These are phyloP conservation scores for Vinca minor DNA, from an alignment of 257 asterid genomes.

Conservation along the genomic window DNA sequence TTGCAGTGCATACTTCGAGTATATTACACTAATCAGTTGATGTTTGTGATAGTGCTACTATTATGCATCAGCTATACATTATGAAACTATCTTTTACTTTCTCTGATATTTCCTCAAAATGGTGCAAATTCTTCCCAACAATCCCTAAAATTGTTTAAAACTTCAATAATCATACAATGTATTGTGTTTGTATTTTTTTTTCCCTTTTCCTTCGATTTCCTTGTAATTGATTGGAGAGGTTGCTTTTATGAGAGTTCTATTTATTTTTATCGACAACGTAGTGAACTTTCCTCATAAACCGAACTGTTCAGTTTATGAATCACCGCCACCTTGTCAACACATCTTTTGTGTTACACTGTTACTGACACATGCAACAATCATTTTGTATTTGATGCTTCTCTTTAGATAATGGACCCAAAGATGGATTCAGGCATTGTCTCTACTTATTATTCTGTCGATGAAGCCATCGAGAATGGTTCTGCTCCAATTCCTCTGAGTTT, in stretches of 20 bases:
- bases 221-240: background rate
- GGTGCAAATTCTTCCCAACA: background rate
- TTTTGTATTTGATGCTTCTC: slow-evolving; percentile 14
- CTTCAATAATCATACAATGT: background rate
- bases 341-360: too few species aligned
- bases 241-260: background rate
- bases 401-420: slow-evolving; percentile 98
- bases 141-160: background rate
- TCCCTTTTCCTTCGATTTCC: background rate
- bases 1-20: too few species aligned
- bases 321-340: background rate
- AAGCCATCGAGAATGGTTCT: slow-evolving; percentile 93
- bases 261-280: background rate
- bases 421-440: slow-evolving; percentile 99
- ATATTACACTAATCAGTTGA: too few species aligned
- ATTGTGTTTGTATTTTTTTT: too few species aligned
- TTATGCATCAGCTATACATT: background rate
- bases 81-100: background rate
- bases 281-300: background rate
- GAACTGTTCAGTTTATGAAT: background rate
- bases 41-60: background rate
- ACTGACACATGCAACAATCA: slow-evolving; percentile 12
- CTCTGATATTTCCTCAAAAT: background rate
- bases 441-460: slow-evolving; percentile 84
- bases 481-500: slow-evolving; percentile 94